Percentiles rank a stretch among this genome's conserved stretches.
Conservation (phyloP, 192 early-diverging fungal species). For the Backusella sp. region DNA sequence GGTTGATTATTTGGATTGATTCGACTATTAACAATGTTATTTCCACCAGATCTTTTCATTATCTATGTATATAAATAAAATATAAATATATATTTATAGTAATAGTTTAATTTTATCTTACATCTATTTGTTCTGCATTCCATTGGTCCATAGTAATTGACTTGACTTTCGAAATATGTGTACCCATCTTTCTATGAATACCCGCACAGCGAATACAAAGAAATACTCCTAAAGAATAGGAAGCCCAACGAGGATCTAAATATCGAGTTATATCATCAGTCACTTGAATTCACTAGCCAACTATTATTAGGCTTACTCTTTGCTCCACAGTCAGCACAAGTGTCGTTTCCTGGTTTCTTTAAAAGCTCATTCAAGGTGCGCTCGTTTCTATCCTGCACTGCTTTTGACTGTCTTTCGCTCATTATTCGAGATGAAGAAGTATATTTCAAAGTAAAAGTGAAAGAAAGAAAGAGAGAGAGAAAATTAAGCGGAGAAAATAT, state of each 20-base stretch:
- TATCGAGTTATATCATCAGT: neutral
- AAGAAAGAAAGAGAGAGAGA: neutral
- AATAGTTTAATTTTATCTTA: constrained; percentile 30
- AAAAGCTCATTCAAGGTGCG: constrained; percentile 71
- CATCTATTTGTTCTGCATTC: constrained; percentile 85
- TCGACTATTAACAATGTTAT: constrained; percentile 65
- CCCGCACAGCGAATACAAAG: constrained; percentile 92
- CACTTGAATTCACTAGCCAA: neutral
- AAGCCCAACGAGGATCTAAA: constrained; percentile 84
- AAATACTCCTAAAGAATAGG: constrained; percentile 91
- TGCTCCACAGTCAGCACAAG: constrained; percentile 77
- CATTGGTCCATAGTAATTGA: constrained; percentile 90
- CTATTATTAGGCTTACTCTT: constrained; percentile 48
- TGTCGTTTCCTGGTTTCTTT: constrained; percentile 69
- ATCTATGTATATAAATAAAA: constrained; percentile 9
- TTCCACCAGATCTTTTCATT: constrained; percentile 46
- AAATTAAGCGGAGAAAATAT: neutral
- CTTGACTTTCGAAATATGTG: constrained; percentile 91
- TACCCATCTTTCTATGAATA: constrained; percentile 81
- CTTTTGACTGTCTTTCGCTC: constrained; percentile 32
- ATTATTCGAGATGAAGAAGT: constrained; percentile 22
- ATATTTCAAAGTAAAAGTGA: neutral
- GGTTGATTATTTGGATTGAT: constrained; percentile 70
- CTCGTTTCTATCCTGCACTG: constrained; percentile 62
- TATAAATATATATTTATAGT: neutral